Conservation (phyloP, 352 stramenopile species). For the Hyaloperonospora brassicae region DNA sequence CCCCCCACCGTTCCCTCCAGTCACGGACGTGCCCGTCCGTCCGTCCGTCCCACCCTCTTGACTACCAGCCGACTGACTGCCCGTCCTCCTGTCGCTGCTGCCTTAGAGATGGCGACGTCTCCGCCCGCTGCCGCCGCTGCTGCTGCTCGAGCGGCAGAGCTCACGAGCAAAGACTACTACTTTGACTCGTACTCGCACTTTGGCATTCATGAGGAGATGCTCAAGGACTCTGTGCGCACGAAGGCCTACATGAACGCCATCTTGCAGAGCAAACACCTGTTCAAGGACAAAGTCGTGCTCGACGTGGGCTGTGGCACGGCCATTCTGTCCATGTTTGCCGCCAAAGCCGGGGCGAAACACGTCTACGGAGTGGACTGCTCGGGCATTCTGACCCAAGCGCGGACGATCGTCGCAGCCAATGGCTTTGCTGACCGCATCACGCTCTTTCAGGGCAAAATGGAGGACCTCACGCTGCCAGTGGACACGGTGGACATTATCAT, state of each 20-base stretch:
- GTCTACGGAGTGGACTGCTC: constrained; percentile 95
- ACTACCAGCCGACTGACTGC: neutral
- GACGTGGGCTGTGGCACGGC: constrained; percentile 96
- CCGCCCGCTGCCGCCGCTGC: constrained; percentile 13
- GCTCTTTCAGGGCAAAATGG: constrained; percentile 92
- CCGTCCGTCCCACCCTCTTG: too few relatives aligned
- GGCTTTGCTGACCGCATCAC: constrained; percentile 90
- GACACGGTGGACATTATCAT: constrained; percentile 96
- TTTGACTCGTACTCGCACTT: constrained; percentile 98
- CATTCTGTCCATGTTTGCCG: constrained; percentile 96
- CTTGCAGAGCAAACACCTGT: constrained; percentile 93
- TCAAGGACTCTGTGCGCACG: constrained; percentile 96
- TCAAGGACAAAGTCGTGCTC: constrained; percentile 94
- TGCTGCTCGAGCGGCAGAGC: constrained; percentile 30
- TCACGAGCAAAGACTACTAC: constrained; percentile 95
- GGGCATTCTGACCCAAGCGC: constrained; percentile 90
- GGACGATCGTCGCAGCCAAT: constrained; percentile 93
- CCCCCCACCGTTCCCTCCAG: constrained; percentile 9
- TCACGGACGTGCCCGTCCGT: neutral
- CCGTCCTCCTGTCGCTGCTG: neutral
- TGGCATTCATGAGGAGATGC: constrained; percentile 98
- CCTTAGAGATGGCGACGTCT: constrained; percentile 27
- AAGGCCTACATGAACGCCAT: constrained; percentile 97
- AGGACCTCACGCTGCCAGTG: constrained; percentile 88
- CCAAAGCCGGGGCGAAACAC: constrained; percentile 87